A percentile compares a stretch with the other conserved stretches of the same genome.
Conservation (phyloP, 306 rosid genomes). For the Cicer bijugum region DNA sequence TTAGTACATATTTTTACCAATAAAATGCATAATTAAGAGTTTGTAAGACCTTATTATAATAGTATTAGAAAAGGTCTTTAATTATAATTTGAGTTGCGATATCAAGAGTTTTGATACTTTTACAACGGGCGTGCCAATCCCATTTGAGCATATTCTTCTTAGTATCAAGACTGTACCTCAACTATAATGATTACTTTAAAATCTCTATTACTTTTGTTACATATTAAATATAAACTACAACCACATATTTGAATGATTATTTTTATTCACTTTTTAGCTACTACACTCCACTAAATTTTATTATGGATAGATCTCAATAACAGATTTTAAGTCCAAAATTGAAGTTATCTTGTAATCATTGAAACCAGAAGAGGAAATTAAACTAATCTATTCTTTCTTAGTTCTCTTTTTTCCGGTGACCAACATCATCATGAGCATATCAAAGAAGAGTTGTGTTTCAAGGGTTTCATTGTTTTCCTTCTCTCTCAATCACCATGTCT, state of each 20-base stretch:
- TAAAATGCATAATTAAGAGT: not conserved
- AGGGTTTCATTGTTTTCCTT: not conserved
- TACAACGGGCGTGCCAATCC: not conserved
- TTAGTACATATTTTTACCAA: not conserved
- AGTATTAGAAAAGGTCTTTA: too few relatives aligned
- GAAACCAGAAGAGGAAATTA: slow-evolving; percentile 35
- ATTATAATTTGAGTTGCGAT: too few relatives aligned
- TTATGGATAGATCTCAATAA: too few relatives aligned
- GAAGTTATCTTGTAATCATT: slow-evolving; percentile 32
- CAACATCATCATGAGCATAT: slow-evolving; percentile 41
- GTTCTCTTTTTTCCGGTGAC: slow-evolving; percentile 26
- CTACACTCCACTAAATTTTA: not conserved
- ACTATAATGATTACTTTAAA: too few relatives aligned
- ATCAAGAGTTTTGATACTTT: too few relatives aligned
- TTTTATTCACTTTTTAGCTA: not conserved
- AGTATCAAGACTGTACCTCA: too few relatives aligned
- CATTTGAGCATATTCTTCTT: too few relatives aligned
- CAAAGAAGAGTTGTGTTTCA: slow-evolving; percentile 39
- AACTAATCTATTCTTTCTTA: slow-evolving; percentile 31
- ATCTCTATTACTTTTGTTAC: not conserved
- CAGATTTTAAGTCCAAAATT: slow-evolving; percentile 22
- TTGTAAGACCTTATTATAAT: not conserved
- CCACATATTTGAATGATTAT: not conserved
- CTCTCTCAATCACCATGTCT: not conserved
- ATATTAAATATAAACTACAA: not conserved